Conservation (phyloP, 306 rosid species). For the Castanopsis chinensis region DNA sequence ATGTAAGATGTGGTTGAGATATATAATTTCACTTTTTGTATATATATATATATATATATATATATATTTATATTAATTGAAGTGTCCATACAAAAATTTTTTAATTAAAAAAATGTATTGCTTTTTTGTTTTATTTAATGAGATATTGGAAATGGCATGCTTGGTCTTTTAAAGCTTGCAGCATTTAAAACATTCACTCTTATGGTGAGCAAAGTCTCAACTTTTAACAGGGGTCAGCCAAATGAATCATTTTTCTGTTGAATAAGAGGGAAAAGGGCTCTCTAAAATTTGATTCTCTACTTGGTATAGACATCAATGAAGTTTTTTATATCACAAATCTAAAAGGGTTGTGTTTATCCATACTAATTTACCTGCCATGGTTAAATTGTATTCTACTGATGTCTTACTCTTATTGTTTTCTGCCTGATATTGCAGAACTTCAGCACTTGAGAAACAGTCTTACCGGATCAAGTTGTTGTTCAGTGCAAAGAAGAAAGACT, state of each 20-base stretch:
- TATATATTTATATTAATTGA: no score
- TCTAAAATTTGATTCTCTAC: not conserved
- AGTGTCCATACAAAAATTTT: no score
- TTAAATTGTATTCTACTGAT: not conserved
- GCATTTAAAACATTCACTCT: no score
- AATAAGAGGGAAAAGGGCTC: not conserved
- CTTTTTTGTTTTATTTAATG: no score
- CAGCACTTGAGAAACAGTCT: constrained; percentile 92
- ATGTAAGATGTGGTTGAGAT: no score
- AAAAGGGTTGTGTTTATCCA: not conserved
- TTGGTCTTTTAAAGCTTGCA: no score
- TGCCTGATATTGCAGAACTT: constrained; percentile 55
- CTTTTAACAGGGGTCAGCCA: no score
- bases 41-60: no score
- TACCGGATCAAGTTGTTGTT: constrained; percentile 86
- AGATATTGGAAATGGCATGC: no score
- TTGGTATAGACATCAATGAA: not conserved
- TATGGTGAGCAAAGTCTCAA: no score
- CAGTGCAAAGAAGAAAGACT: constrained; percentile 86
- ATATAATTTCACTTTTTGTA: no score
- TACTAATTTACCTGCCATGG: not conserved
- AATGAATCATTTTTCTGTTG: not conserved
- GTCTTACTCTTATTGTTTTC: constrained; percentile 1
- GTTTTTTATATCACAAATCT: not conserved
- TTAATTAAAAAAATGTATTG: no score